phyloP scores from a whole-genome alignment of 2,329 filamentous ascomycete genomes.

The Anisogramma anomala region DNA sequence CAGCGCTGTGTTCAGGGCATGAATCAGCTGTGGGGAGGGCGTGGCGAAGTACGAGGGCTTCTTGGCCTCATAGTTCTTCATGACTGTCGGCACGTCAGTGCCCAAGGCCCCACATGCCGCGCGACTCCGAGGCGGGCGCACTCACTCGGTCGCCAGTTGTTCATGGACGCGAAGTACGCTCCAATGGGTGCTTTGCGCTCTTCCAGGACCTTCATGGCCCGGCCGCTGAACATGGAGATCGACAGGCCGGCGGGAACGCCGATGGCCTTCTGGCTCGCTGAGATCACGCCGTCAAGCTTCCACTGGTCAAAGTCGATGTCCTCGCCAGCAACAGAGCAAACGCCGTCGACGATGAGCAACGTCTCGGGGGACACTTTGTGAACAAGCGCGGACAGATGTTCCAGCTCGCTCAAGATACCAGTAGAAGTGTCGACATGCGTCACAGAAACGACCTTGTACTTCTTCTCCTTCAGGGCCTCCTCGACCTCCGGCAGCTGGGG shows the following conservation, averaged over 20 bases:
- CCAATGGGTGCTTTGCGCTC: slow-evolving; percentile 68
- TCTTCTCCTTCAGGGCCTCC: slow-evolving; percentile 75
- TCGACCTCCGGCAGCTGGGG: slow-evolving; percentile 83
- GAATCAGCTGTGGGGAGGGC: slow-evolving; percentile 85
- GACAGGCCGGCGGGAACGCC: slow-evolving; percentile 88
- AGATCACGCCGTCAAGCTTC: slow-evolving; percentile 85
- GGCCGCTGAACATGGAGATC: slow-evolving; percentile 86
- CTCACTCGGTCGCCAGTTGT: slow-evolving; percentile 89
- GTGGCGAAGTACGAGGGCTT: slow-evolving; percentile 98
- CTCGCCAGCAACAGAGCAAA: slow-evolving; percentile 93
- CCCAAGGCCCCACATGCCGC: slow-evolving; percentile 4
- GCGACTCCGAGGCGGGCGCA: slow-evolving; percentile 13
- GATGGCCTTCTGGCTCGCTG: slow-evolving; percentile 93
- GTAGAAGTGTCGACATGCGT: slow-evolving; percentile 98
- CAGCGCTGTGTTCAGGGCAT: slow-evolving; percentile 81
- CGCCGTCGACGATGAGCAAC: slow-evolving; percentile 83
- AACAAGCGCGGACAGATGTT: slow-evolving; percentile 71
- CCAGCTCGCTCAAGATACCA: slow-evolving; percentile 84
- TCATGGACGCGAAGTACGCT: slow-evolving; percentile 91
- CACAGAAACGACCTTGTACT: slow-evolving; percentile 88
- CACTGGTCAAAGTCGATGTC: slow-evolving; percentile 94
- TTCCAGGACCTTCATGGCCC: slow-evolving; percentile 72
- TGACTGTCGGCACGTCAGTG: slow-evolving; percentile 48
- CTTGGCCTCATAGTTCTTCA: slow-evolving; percentile 97
- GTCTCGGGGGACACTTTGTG: slow-evolving; percentile 83